These are phyloP conservation scores for Eleusine coracana DNA, from an alignment of 176 grass and related monocot genomes.

Conservation along the genomic window DNA sequence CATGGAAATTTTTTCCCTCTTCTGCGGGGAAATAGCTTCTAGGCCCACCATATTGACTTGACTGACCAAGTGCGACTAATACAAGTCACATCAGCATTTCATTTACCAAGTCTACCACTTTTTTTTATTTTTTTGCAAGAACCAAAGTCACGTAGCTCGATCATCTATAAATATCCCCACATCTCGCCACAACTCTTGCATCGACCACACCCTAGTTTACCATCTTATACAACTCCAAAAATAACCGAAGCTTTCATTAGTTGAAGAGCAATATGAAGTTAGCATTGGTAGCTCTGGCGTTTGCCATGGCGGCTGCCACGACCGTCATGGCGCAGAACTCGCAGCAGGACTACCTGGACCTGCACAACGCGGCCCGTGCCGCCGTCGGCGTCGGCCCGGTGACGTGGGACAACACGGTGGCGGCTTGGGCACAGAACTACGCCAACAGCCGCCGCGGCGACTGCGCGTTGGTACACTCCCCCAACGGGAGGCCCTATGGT, in stretches of 20 bases:
- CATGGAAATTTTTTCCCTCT: no score
- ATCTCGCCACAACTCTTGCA: background rate
- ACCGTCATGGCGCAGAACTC: background rate
- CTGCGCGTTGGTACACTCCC: background rate
- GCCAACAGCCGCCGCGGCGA: background rate
- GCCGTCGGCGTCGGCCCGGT: background rate
- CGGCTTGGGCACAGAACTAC: background rate
- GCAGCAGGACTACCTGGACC: background rate
- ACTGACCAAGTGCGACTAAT: no score
- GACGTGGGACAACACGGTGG: background rate
- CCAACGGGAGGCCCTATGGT: background rate
- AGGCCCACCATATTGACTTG: no score
- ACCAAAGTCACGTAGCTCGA: no score
- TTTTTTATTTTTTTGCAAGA: no score
- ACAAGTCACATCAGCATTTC: no score
- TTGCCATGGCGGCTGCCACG: background rate
- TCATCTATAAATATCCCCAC: no score
- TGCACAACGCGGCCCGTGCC: background rate
- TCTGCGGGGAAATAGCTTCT: no score
- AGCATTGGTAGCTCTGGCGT: background rate
- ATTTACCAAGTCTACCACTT: no score
- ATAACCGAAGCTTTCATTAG: background rate
- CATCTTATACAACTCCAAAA: no score
- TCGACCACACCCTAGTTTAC: background rate
- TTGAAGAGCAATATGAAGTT: background rate